These are phyloP conservation scores for Colletotrichum karsti DNA, from an alignment of 2,329 filamentous ascomycete species.

Conservation along the genomic window DNA sequence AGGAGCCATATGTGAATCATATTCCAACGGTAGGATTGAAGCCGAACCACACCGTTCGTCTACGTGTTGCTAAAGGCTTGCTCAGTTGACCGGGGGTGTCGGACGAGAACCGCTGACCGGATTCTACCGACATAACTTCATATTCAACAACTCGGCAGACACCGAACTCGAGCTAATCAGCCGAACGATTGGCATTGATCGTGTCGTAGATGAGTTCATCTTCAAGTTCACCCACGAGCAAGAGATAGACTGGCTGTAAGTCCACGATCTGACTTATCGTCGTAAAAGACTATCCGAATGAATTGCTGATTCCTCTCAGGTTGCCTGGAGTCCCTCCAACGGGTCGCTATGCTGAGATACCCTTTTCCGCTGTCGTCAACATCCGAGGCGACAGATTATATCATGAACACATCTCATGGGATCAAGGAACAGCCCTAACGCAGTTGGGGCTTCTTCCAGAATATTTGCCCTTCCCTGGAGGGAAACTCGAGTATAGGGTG, in stretches of 20 bases:
- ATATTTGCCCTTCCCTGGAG: slow-evolving; percentile 66
- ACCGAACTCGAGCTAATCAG: slow-evolving; percentile 74
- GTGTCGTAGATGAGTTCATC: slow-evolving; percentile 77
- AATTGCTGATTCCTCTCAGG: too few relatives aligned
- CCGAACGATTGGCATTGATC: slow-evolving; percentile 75
- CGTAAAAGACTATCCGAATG: too few relatives aligned
- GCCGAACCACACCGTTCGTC: not conserved
- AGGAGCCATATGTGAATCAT: slow-evolving; percentile 82
- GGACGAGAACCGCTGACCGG: slow-evolving; percentile 68
- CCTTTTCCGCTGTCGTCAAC: slow-evolving; percentile 69
- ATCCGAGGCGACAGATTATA: slow-evolving; percentile 70
- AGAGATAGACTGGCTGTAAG: slow-evolving; percentile 75
- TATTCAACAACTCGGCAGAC: slow-evolving; percentile 75
- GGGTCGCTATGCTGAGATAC: slow-evolving; percentile 59
- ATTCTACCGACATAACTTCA: slow-evolving; percentile 80
- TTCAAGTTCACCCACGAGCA: slow-evolving; percentile 70
- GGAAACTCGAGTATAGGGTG: slow-evolving; percentile 36
- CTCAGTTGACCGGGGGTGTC: slow-evolving; percentile 73
- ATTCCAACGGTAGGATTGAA: slow-evolving; percentile 61
- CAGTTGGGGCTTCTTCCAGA: slow-evolving; percentile 65
- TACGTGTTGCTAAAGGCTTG: too few relatives aligned
- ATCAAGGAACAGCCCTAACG: slow-evolving; percentile 69
- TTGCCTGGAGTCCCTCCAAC: slow-evolving; percentile 65
- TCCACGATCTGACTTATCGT: slow-evolving; percentile 24
- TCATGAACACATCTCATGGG: slow-evolving; percentile 75